Conservation (phyloP, 106 monocot genomes). For the Dendrobium officinale region DNA sequence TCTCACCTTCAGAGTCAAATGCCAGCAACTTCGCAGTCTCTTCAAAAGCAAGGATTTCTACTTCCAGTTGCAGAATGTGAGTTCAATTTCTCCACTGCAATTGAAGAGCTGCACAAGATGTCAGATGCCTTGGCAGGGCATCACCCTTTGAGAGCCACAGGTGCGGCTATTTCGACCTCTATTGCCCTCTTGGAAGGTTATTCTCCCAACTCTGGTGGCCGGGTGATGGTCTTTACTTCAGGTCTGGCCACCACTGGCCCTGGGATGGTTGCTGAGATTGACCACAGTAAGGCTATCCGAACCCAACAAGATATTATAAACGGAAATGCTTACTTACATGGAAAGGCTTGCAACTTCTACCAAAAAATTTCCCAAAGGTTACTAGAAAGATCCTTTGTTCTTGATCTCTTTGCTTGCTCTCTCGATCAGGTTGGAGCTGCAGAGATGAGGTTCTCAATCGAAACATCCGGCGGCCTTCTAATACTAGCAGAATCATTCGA, state of each 20-base stretch:
- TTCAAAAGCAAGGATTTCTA: conserved; percentile 58
- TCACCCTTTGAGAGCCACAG: conserved; percentile 68
- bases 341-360: conserved; percentile 61
- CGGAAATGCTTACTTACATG: conserved; percentile 36
- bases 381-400: conserved; percentile 48
- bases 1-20: conserved; percentile 20
- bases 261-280: conserved; percentile 67
- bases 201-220: conserved; percentile 37
- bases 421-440: conserved; percentile 91
- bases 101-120: conserved; percentile 60
- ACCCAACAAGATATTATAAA: conserved; percentile 68
- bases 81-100: conserved; percentile 68
- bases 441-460: conserved; percentile 67
- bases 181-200: conserved; percentile 72
- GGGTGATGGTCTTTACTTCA: conserved; percentile 88
- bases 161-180: conserved; percentile 68
- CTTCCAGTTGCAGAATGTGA: conserved; percentile 76
- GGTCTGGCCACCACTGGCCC: conserved; percentile 82
- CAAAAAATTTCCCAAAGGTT: conserved; percentile 48
- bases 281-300: conserved; percentile 61
- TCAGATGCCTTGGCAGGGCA: conserved; percentile 31
- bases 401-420: conserved; percentile 94
- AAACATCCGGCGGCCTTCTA: conserved; percentile 74
- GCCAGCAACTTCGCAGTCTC: conserved; percentile 19
- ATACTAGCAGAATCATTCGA: conserved; percentile 80